phyloP scores from a whole-genome alignment of 2,329 filamentous ascomycete species.

The Trichoderma sp. region DNA sequence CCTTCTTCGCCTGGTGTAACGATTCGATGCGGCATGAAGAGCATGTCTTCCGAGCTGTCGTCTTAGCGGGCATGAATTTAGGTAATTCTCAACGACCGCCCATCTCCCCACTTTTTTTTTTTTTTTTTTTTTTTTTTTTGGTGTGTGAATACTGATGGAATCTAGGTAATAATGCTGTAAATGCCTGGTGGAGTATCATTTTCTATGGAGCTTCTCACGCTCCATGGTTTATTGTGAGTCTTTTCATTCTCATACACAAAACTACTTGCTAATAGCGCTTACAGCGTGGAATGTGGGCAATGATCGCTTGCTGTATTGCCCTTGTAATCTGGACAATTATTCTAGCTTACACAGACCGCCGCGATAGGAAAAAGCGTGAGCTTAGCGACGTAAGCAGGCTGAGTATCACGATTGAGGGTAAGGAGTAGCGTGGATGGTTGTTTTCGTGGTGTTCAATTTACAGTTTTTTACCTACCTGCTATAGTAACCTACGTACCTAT shows the following conservation, averaged over 20 bases:
- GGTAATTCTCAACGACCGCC: too few species aligned
- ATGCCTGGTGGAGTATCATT: constrained; percentile 70
- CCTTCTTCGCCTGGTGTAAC: constrained; percentile 74
- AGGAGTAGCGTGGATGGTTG: not conserved
- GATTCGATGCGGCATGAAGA: constrained; percentile 65
- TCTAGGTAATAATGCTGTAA: constrained; percentile 62
- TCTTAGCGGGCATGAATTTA: constrained; percentile 69
- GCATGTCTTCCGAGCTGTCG: constrained; percentile 59
- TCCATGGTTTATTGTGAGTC: constrained; percentile 60
- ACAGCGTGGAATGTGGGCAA: constrained; percentile 68
- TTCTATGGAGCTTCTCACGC: constrained; percentile 67
- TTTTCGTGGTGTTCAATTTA: not conserved
- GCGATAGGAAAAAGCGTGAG: constrained; percentile 16
- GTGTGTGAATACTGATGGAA: too few species aligned
- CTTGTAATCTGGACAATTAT: constrained; percentile 57
- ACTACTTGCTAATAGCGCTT: not conserved
- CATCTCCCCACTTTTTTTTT: too few species aligned
- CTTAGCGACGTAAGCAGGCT: not conserved
- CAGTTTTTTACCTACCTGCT: not conserved
- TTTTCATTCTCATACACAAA: not conserved
- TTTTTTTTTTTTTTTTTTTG: too few species aligned
- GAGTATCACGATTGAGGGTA: not conserved
- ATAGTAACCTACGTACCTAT: too few species aligned
- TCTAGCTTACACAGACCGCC: constrained; percentile 44
- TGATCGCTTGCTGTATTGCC: constrained; percentile 62